Base-by-base conservation (phyloP, 192 early-diverging fungal genomes). In the Phlyctochytrium bullatum region DNA sequence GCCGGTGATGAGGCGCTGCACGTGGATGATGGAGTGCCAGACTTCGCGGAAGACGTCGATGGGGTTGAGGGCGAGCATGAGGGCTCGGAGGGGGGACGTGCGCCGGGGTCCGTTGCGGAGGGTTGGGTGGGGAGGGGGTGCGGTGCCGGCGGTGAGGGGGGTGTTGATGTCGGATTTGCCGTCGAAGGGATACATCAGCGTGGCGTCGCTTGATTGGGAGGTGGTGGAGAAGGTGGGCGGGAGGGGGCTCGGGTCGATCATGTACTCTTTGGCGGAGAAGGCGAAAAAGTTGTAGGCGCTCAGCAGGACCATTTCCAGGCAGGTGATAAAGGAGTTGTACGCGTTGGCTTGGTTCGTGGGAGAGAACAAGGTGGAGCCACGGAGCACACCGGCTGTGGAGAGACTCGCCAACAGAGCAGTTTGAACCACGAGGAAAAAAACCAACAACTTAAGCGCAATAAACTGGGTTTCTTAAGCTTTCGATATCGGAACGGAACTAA, bases 381-480 rank as follows among this genome's bases (percentile, higher is more conserved):
- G 65, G 57, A 77, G 36, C 33, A 80, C 74, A 61, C 75, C 78
- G 68, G 64, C 74, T 73, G 76, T 76, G 30, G 73, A 83, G 10
- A 87, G 80, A 67, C 74, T 72, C 24, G 71, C 74, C 64, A 87
- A 73, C 50, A 85, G 29, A 64, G 82, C 75, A 23, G 73, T 78
- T 67, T 87, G 83, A 76, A 78, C 76, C 72, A 87, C 82, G 2
- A 77, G 79, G 40, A 87, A 60, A 52, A 87, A 84, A 40, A 87
- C 79, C 35, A 87, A 76, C 14, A 73, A 62, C 36, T 77, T 77
- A 64, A 77, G 65, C n/a, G 71, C 36, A 27, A 77, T 30, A 50
- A 77, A 74, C 68, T 74, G 52, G 20, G 33, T n/a, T 14, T 14
- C 40, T 10, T 50, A n/a, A 50, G 40, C 40, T 50, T 50, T n/a